Base-by-base conservation (phyloP, 73 alveolate species). In the Tetrahymena thermophila region DNA sequence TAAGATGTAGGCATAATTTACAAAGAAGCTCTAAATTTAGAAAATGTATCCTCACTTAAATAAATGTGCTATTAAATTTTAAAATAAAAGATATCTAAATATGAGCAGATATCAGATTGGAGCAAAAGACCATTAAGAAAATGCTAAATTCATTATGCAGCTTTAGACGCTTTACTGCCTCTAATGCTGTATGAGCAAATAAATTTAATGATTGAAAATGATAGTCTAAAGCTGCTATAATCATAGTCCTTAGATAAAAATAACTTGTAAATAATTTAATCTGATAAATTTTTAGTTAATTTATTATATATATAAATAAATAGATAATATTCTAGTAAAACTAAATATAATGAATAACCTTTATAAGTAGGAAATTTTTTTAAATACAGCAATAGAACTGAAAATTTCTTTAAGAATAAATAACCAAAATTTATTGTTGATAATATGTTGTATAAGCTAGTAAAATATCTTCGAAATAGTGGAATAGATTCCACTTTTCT, bases 31-130 rank as follows among this genome's bases (percentile, higher is more conserved):
- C 35, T 71, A 4, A 71, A 71, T 71, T n/a, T 71, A 23, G 89
- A 71, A 71, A 71, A 71, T 71, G 89, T 71, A 5, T 0, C 89
- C 37, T 71, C 89, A n/a, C 89, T 71, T 8, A 71, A 71, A 71
- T 71, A 71, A 71, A 71, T 71, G 85, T 43, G 93, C 34, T 43
- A 43, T 21, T 35, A 93, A 40, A 35, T 95, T 17, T 93, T 89
- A 14, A 56, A 93, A 13, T 50, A 35, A 85, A 84, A 85, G 19
- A 35, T 98, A 93, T 98, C 99, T 89, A 98, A 98, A 95, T 95
- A 94, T 93, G 99, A 98, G 44, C 98, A 98, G 96, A 97, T 97
- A 43, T 98, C 99, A 21, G 95, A 98, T 96, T 98, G 99, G 99
- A 98, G 98, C 35, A 95, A 94, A 93, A 94, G 99, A 35, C 99